phyloP scores from a whole-genome alignment of 2,329 filamentous ascomycete species.

The Plenodomus tracheiphilus region DNA sequence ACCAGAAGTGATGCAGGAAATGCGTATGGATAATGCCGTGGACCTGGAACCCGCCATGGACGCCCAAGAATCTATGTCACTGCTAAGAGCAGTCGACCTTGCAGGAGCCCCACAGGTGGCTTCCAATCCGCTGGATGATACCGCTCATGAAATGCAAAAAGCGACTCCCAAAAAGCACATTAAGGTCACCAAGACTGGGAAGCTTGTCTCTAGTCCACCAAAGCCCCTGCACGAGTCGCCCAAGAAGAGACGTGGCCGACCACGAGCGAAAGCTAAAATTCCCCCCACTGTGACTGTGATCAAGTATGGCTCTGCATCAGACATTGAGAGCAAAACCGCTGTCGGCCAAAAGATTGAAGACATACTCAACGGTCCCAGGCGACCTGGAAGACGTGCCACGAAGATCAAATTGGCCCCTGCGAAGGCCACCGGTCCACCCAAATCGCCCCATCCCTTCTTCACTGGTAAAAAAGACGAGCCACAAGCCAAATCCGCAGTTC shows the following conservation, averaged over 20 bases:
- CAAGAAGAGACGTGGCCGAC: slow-evolving; percentile 49
- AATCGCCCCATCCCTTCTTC: slow-evolving; percentile 71
- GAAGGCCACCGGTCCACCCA: slow-evolving; percentile 44
- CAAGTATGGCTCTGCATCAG: slow-evolving; percentile 60
- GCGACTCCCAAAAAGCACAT: slow-evolving; percentile 40
- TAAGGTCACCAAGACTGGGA: slow-evolving; percentile 50
- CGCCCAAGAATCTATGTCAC: background rate
- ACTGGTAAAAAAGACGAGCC: slow-evolving; percentile 53
- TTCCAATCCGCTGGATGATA: background rate
- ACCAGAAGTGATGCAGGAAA: background rate
- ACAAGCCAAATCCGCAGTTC: slow-evolving; percentile 13
- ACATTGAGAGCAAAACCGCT: slow-evolving; percentile 49
- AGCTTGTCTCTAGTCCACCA: slow-evolving; percentile 48
- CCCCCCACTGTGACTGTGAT: slow-evolving; percentile 56
- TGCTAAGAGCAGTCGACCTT: background rate
- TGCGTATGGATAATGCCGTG: slow-evolving; percentile 5
- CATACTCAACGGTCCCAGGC: slow-evolving; percentile 56
- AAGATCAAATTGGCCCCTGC: slow-evolving; percentile 21
- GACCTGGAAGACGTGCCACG: slow-evolving; percentile 15
- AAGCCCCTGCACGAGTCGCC: slow-evolving; percentile 38
- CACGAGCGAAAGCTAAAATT: slow-evolving; percentile 24
- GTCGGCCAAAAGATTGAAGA: slow-evolving; percentile 65
- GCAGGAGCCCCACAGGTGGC: background rate
- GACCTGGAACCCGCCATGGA: background rate
- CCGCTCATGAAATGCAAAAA: slow-evolving; percentile 3